These are phyloP conservation scores for Lipomyces oligophaga DNA, from an alignment of 805 yeast genomes.

Conservation along the genomic window DNA sequence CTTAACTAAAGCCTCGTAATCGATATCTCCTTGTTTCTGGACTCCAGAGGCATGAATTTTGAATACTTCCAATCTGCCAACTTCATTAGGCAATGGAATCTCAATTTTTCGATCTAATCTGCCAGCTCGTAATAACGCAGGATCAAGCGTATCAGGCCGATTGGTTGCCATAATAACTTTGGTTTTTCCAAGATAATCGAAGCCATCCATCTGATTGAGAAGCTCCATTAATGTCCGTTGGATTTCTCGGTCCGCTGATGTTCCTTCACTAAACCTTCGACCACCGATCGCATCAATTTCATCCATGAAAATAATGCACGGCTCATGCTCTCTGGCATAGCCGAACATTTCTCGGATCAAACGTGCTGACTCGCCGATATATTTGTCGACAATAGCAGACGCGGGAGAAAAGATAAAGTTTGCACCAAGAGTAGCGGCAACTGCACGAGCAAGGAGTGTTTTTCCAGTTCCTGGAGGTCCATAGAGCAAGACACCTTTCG, in stretches of 20 bases:
- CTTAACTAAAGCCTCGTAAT: slow-evolving; percentile 84
- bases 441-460: slow-evolving; percentile 93
- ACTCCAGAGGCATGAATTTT: slow-evolving; percentile 87
- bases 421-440: slow-evolving; percentile 97
- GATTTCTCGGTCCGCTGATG: slow-evolving; percentile 97
- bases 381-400: slow-evolving; percentile 94
- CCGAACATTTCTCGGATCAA: slow-evolving; percentile 96
- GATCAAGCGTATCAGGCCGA: slow-evolving; percentile 96
- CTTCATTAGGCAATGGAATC: slow-evolving; percentile 92
- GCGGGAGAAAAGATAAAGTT: slow-evolving; percentile 98
- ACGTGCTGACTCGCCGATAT: slow-evolving; percentile 96
- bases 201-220: slow-evolving; percentile 97
- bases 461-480: slow-evolving; percentile 99
- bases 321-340: slow-evolving; percentile 96
- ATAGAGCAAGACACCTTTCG: slow-evolving; percentile 91
- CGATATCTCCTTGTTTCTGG: slow-evolving; percentile 89
- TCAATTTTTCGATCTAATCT: slow-evolving; percentile 95
- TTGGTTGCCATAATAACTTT: slow-evolving; percentile 99
- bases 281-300: slow-evolving; percentile 99
- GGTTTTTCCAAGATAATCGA: slow-evolving; percentile 93
- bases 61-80: slow-evolving; percentile 88
- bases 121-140: slow-evolving; percentile 95
- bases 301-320: slow-evolving; percentile 97
- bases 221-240: slow-evolving; percentile 97
- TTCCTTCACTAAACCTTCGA: slow-evolving; percentile 94